Evolutionary conservation across 2,329 filamentous ascomycete genomes (phyloP).

Genomic region (Leptographium flavum): DNA sequence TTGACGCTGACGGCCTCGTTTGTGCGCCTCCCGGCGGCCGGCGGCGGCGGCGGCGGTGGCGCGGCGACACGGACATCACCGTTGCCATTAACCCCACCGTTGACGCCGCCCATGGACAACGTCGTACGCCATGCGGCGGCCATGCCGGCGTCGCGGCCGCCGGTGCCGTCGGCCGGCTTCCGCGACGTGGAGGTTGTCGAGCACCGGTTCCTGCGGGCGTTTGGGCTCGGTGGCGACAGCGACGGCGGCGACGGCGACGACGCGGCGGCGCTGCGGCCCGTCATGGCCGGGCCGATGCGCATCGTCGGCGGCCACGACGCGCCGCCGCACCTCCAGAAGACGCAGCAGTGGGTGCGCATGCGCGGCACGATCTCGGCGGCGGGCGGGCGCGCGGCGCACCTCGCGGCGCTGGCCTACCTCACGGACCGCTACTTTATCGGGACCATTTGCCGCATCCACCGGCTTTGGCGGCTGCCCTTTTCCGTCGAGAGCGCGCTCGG

Average conservation of each 20-base stretch:
- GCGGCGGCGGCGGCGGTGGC: slow-evolving; percentile 20
- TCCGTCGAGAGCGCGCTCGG: slow-evolving; percentile 33
- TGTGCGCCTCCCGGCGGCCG: slow-evolving; percentile 48
- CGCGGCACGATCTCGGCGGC: slow-evolving; percentile 55
- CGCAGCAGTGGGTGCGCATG: slow-evolving; percentile 61
- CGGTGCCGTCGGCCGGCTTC: slow-evolving; percentile 21
- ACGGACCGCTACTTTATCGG: slow-evolving; percentile 89
- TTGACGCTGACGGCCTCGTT: slow-evolving; percentile 95
- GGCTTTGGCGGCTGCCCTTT: slow-evolving; percentile 55
- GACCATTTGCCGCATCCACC: slow-evolving; percentile 68
- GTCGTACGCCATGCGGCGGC: slow-evolving; percentile 11
- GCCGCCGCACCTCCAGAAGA: slow-evolving; percentile 50
- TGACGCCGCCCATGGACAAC: slow-evolving; percentile 38
- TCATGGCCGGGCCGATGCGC: slow-evolving; percentile 30
- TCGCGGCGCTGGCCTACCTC: slow-evolving; percentile 84
- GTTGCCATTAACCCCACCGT: background rate
- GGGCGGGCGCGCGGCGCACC: slow-evolving; percentile 66
- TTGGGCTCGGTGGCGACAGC: background rate
- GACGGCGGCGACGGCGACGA: no score
- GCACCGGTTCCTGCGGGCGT: slow-evolving; percentile 24
- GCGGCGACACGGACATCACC: slow-evolving; percentile 9
- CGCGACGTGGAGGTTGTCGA: slow-evolving; percentile 30
- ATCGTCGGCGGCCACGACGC: slow-evolving; percentile 26
- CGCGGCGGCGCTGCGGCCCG: slow-evolving; percentile 24
- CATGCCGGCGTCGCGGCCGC: slow-evolving; percentile 9